Base-by-base conservation (phyloP, 495 filamentous ascomycete species). In the Daldinia loculata region DNA sequence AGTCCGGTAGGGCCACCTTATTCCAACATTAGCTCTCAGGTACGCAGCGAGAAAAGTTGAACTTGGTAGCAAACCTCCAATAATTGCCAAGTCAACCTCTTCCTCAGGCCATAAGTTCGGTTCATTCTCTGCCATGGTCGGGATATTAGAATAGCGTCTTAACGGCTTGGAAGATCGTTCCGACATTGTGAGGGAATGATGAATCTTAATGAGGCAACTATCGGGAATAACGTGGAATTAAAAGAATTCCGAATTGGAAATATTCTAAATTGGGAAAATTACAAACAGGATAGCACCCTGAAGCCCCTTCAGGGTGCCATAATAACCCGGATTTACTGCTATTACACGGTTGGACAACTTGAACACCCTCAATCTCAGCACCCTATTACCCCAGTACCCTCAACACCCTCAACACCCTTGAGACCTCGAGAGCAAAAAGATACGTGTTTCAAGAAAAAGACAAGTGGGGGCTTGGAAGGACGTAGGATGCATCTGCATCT, bases 1-100 rank as follows among this genome's bases (percentile, higher is more conserved):
- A 76, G 56, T 14, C 74, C 74, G 8, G 71, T 76, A 15, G 74
- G 74, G 19, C 71, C 71, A 17, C 71, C 71, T 71, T 50, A 51
- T 34, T 30, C 17, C 22, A 50, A 58, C 9, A 50, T 71, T 22
- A 66, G 62, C 36, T 41, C 38, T 22, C 14, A 5, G 34, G 34
- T 61, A 12, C 24, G 30, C 41, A 29, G 17, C 27, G 8, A 22
- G n/a, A 9, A 34, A 29, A 12, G 24, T 48, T 15, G 11, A 15
- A 17, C 0, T 26, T 30, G 30, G 12, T 11, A n/a, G 59, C 66
- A n/a, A 43, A 71, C 63, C 68, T 61, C 72, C 69, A 24, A 74
- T 62, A n/a, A 72, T 66, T 19, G 48, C 29, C 34, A 72, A 17
- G 60, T 74, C 69, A 29, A 72, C 69, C 15, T 61, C 26, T 30